Evolutionary conservation across 139 green algal species (phyloP).

Genomic region (Desmodesmus armatus): DNA sequence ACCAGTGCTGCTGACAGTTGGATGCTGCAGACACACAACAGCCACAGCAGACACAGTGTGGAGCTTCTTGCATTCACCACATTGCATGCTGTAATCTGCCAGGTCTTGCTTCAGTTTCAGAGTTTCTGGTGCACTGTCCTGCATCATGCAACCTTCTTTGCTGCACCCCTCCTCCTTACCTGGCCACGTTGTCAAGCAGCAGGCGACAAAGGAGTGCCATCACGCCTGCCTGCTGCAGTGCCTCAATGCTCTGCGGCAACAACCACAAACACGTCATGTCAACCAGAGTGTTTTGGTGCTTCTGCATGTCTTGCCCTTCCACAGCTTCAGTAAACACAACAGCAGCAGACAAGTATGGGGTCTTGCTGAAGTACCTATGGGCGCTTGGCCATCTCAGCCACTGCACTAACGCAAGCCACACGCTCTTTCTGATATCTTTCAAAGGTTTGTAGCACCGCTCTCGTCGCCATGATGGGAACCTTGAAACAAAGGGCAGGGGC

Average conservation of each 20-base stretch:
- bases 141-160: not conserved
- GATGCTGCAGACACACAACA: slow-evolving; percentile 68
- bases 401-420: slow-evolving; percentile 79
- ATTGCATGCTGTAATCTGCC: no score
- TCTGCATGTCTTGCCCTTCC: not conserved
- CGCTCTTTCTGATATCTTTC: slow-evolving; percentile 89
- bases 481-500: no score
- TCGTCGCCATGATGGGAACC: slow-evolving; percentile 77
- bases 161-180: slow-evolving; percentile 50
- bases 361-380: slow-evolving; percentile 52
- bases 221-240: slow-evolving; percentile 81
- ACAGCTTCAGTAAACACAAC: not conserved
- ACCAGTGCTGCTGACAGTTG: slow-evolving; percentile 87
- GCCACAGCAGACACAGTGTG: not conserved
- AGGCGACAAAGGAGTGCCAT: slow-evolving; percentile 84
- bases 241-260: slow-evolving; percentile 86
- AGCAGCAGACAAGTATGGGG: no score
- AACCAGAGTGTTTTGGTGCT: no score
- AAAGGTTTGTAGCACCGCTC: slow-evolving; percentile 83
- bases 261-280: not conserved
- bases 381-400: slow-evolving; percentile 85
- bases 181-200: slow-evolving; percentile 88
- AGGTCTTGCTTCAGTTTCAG: no score
- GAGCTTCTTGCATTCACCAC: not conserved
- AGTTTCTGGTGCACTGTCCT: no score